phyloP scores from a whole-genome alignment of 805 yeast genomes.

The Ogataea kodamae region DNA sequence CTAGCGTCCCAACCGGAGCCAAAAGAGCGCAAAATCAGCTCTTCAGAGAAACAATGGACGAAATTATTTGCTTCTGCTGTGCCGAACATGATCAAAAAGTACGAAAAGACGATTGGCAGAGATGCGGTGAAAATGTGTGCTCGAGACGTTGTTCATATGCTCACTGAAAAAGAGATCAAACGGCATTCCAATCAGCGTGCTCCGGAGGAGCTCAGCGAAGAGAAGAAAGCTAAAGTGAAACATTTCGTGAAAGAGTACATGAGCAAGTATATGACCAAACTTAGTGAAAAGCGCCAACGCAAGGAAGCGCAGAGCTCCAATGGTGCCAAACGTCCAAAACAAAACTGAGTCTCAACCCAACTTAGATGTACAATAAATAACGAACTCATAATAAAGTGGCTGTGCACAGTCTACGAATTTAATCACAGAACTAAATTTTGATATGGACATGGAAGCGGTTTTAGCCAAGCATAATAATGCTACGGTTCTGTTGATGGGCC shows the following conservation, averaged over 20 bases:
- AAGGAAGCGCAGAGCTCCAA: constrained; percentile 1
- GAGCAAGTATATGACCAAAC: constrained; percentile 58
- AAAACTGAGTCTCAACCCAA: background rate
- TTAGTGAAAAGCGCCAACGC: constrained; percentile 30
- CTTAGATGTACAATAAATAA: constrained; percentile 7
- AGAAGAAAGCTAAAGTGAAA: constrained; percentile 67
- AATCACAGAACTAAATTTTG: too few relatives aligned
- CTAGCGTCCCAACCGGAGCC: constrained; percentile 32
- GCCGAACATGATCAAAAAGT: constrained; percentile 72
- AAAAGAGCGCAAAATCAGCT: constrained; percentile 11
- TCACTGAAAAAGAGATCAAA: constrained; percentile 66
- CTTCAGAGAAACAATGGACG: constrained; percentile 36
- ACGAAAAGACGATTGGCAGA: constrained; percentile 63
- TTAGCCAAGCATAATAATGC: constrained; percentile 60
- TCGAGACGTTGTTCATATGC: constrained; percentile 64
- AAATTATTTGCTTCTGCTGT: constrained; percentile 64
- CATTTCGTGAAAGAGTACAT: constrained; percentile 59
- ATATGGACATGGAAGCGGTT: constrained; percentile 21
- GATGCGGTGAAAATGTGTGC: constrained; percentile 76
- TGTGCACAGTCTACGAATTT: constrained; percentile 6
- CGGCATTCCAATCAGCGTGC: constrained; percentile 40
- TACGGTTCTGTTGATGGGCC: constrained; percentile 84
- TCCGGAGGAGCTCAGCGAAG: constrained; percentile 56
- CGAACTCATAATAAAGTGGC: constrained; percentile 1
- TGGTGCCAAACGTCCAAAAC: constrained; percentile 1